Evolutionary conservation across 2,329 filamentous ascomycete genomes (phyloP), one percentile per base, ranked within the genome.

Genomic region (Lasiodiplodia gonubiensis): DNA sequence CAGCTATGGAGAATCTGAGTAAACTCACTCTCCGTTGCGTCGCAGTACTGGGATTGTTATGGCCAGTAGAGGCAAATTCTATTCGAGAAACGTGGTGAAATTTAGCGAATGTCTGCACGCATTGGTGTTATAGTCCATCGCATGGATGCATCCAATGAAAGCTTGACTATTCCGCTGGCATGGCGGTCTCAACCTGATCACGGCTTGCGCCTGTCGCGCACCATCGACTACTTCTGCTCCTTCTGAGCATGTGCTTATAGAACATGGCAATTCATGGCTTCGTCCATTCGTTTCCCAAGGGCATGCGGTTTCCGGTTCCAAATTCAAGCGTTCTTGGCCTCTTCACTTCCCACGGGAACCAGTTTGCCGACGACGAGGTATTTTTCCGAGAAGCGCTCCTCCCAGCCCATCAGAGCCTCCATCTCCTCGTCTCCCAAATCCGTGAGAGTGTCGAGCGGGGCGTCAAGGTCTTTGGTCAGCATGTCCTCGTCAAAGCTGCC

Each of bases 401-500:
- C 94, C 95, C 95, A 99, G 2, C 92, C 93, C 73, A 86, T 85
- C 79, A 97, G 82, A 60, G 93, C 92, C 78, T 97, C 94, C 80
- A 91, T 81, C 84, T 97, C 90, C 68, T 94, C 93, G 1, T 77
- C 79, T 6, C 88, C 88, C 69, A 98, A 80, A 67, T 90, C 92
- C 63, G 88, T 85, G 52, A 97, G 83, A 64, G 85, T 88, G 77
- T 97, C 93, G 70, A 97, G 82, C 53, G 93, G 92, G 0, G 88
- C 94, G 67, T 95, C 88, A 66, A 98, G 81, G 78, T 97, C 91
- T 83, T 94, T 89, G 21, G 95, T 98, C 81, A 98, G 82, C 93
- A 98, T 97, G 7, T 94, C 91, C 83, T 92, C 88, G 77, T 97
- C 95, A 79, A 99, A 98, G 82, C 92, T 97, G 68, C 94, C 92